A percentile compares a stretch with the other conserved stretches of the same genome.
Conservation (phyloP, 2,329 filamentous ascomycete species). For the Colletotrichum zoysiae region DNA sequence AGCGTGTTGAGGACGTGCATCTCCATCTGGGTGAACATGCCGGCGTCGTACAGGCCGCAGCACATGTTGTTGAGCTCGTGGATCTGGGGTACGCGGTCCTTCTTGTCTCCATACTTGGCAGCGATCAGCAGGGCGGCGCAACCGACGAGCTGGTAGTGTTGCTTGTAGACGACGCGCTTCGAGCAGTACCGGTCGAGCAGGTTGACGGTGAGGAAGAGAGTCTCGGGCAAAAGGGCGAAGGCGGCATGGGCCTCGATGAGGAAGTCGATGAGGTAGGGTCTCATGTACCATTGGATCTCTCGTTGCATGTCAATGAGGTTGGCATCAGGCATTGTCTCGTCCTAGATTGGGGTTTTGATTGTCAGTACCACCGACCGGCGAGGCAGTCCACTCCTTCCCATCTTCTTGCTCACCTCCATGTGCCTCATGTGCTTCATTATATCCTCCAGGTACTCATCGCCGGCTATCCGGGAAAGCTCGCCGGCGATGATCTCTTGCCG, state of each 20-base stretch:
- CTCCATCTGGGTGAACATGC: conserved; percentile 99
- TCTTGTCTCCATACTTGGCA: conserved; percentile 98
- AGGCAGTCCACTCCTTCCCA: neutral
- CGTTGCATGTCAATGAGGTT: conserved; percentile 99
- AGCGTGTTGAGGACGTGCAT: conserved; percentile 99
- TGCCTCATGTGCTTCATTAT: conserved; percentile 93
- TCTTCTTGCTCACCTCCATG: conserved; percentile 79
- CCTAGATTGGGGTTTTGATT: conserved; percentile 53
- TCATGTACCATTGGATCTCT: conserved; percentile 99
- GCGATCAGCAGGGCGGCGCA: conserved; percentile 96
- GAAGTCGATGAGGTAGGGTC: conserved; percentile 97
- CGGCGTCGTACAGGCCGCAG: conserved; percentile 96
- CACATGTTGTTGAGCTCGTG: conserved; percentile 99
- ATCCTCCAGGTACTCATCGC: conserved; percentile 94
- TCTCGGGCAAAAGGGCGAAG: conserved; percentile 93
- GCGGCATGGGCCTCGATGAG: conserved; percentile 96
- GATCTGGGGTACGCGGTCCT: conserved; percentile 97
- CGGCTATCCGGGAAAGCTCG: conserved; percentile 86
- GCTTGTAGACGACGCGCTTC: conserved; percentile 97
- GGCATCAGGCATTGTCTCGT: conserved; percentile 93
- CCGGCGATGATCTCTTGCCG: conserved; percentile 89
- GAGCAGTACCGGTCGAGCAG: conserved; percentile 98
- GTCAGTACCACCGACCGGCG: conserved; percentile 14
- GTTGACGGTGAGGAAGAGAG: conserved; percentile 95
- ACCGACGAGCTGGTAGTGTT: conserved; percentile 97